Evolutionary conservation across 352 stramenopile genomes (phyloP).

Genomic region (Bremia lactucae): DNA sequence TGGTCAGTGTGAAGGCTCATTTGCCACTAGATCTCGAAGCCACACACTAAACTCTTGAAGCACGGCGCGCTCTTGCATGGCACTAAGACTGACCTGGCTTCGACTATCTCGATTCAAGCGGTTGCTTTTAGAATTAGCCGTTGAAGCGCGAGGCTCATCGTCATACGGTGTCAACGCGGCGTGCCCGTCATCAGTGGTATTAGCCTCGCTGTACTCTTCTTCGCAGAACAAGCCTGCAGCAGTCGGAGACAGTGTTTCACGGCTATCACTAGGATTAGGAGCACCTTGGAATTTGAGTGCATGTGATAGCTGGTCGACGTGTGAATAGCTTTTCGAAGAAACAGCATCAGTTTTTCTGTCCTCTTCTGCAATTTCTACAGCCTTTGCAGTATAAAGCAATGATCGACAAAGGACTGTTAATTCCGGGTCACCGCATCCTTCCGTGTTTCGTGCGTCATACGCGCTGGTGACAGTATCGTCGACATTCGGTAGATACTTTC

Average conservation of each 20-base stretch:
- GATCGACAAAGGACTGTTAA: slow-evolving; percentile 45
- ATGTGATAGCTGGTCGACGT: slow-evolving; percentile 2
- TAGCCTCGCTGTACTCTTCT: slow-evolving; percentile 48
- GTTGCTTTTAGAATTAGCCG: slow-evolving; percentile 1
- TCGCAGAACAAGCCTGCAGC: slow-evolving; percentile 48
- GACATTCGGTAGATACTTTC: slow-evolving; percentile 21
- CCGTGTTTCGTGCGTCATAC: slow-evolving; percentile 18
- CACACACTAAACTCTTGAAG: slow-evolving; percentile 74
- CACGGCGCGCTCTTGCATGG: slow-evolving; percentile 61
- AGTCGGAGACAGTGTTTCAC: slow-evolving; percentile 27
- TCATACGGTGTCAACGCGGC: slow-evolving; percentile 3
- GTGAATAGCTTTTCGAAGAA: background rate
- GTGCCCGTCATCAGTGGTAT: slow-evolving; percentile 8
- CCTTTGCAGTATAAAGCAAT: slow-evolving; percentile 34
- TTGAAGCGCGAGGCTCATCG: background rate
- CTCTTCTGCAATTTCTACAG: slow-evolving; percentile 23
- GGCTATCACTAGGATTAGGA: slow-evolving; percentile 6
- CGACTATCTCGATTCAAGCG: slow-evolving; percentile 1
- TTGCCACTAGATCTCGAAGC: slow-evolving; percentile 39
- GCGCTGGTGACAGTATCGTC: slow-evolving; percentile 28
- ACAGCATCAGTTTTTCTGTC: slow-evolving; percentile 6
- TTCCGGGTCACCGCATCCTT: slow-evolving; percentile 18
- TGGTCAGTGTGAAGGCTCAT: too few relatives aligned
- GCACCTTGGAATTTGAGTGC: background rate
- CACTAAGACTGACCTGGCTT: slow-evolving; percentile 10